A percentile compares a stretch with the other conserved stretches of the same genome.
Conservation (phyloP, 352 stramenopile species). For the Globisporangium okanoganense region DNA sequence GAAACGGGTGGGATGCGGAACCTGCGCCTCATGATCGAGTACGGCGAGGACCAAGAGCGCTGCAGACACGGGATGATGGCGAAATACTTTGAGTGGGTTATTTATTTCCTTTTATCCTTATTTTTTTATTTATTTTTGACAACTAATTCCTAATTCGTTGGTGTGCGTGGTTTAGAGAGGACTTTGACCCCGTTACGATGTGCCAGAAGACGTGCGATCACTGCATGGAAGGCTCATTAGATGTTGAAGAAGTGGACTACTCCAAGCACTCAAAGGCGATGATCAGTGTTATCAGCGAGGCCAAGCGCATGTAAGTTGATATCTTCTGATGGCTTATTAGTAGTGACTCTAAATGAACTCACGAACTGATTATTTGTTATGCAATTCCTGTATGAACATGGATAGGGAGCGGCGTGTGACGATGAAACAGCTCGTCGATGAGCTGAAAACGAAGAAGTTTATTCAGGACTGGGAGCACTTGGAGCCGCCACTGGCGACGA, state of each 20-base stretch:
- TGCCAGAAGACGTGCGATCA: constrained; percentile 47
- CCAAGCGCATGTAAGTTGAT: constrained; percentile 36
- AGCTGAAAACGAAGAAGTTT: constrained; percentile 53
- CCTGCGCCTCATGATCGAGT: constrained; percentile 62
- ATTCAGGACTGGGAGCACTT: constrained; percentile 30
- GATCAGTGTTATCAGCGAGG: constrained; percentile 34
- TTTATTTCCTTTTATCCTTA: neutral
- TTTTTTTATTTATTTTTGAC: neutral
- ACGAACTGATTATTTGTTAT: neutral
- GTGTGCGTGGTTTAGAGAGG: constrained; percentile 23
- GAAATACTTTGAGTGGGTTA: constrained; percentile 50
- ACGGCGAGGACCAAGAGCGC: constrained; percentile 32
- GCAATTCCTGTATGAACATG: neutral
- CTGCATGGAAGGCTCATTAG: constrained; percentile 28
- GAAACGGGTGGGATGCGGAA: constrained; percentile 64
- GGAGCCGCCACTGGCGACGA: constrained; percentile 29
- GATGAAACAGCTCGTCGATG: constrained; percentile 69
- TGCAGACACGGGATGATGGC: constrained; percentile 50
- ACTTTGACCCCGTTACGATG: constrained; percentile 31
- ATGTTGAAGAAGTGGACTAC: constrained; percentile 28
- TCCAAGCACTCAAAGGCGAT: constrained; percentile 52
- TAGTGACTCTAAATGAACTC: neutral
- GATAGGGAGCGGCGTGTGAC: constrained; percentile 56
- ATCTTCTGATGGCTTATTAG: neutral
- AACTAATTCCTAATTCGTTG: neutral